Conservation (phyloP, 2,329 filamentous ascomycete genomes). For the Epichloe coenophiala region DNA sequence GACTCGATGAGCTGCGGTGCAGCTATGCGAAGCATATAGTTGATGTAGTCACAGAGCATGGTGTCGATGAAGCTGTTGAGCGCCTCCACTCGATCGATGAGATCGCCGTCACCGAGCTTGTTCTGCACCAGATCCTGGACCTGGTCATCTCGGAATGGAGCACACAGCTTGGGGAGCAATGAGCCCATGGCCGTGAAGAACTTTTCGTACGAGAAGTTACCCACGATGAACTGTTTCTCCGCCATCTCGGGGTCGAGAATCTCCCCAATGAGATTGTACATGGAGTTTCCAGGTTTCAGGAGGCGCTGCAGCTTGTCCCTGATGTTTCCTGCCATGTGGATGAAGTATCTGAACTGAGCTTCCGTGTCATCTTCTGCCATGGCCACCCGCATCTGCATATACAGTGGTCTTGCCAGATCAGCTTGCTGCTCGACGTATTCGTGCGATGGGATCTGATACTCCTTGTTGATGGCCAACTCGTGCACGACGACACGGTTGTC, state of each 20-base stretch:
- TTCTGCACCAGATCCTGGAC: constrained; percentile 55
- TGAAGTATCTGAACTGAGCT: constrained; percentile 52
- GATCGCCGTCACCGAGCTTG: constrained; percentile 43
- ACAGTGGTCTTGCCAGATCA: constrained; percentile 33
- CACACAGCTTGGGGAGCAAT: constrained; percentile 66
- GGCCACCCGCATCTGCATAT: constrained; percentile 45
- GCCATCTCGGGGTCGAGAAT: constrained; percentile 62
- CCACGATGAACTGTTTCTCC: constrained; percentile 52
- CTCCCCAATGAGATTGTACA: constrained; percentile 63
- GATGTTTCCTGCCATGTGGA: constrained; percentile 58
- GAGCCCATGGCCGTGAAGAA: constrained; percentile 67
- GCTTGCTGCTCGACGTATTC: constrained; percentile 45
- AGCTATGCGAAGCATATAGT: constrained; percentile 61
- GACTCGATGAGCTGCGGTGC: constrained; percentile 60
- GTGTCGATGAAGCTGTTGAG: constrained; percentile 64
- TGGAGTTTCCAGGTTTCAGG: constrained; percentile 55
- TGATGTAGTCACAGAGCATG: constrained; percentile 70
- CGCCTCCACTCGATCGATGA: constrained; percentile 64
- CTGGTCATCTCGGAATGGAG: constrained; percentile 65
- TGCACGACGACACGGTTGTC: constrained; percentile 65
- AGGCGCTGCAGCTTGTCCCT: constrained; percentile 59
- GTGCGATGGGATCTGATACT: constrained; percentile 56
- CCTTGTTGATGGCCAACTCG: constrained; percentile 66
- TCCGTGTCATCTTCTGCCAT: constrained; percentile 54
- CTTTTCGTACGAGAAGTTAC: constrained; percentile 66